Evolutionary conservation across 2,329 filamentous ascomycete species (phyloP), one percentile per base, ranked within the genome.

Genomic region (Corinectria fuckeliana): DNA sequence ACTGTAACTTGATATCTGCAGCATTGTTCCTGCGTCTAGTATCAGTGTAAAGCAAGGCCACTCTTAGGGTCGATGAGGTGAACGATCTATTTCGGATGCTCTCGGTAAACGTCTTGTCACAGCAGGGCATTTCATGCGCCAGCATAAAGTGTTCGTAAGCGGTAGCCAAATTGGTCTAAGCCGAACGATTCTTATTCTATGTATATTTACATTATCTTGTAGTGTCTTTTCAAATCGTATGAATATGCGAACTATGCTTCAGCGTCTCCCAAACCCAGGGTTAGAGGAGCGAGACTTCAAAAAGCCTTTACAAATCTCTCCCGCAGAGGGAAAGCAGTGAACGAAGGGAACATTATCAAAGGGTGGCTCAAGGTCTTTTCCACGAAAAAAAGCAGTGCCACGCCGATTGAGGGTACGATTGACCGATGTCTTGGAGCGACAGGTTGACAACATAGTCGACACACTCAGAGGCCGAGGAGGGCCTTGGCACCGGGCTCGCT

Each of bases 401-500:
- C 42, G 10, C 25, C 42, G 25, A 28, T 28, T 14, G 14, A 18
- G 42, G 14, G 7, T 28, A n/a, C 18, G 42, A 45, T 13, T 30
- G n/a, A 9, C n/a, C 25, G 3, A 30, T 30, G 49, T 13, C 28
- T 14, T 11, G 16, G 8, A 39, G 16, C 10, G 34, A 28, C 42
- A 45, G 23, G 18, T 21, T 18, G 28, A 49, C 13, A n/a, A 9
- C 14, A 25, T 4, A 34, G 36, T 25, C 25, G 21, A 18, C 20
- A 23, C 28, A 21, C 60, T 68, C 53, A 71, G 45, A 71, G 55
- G 25, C 56, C 60, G 2, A 97, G 77, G 50, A 97, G 81, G 14
- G 91, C 92, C 67, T 82, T 85, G 25, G 93, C 95, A 45, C 92
- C 94, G 18, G 91, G 85, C 85, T 99, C 95, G 77, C 93, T 97